These are phyloP conservation scores for Ogataea methylovora DNA, from an alignment of 805 yeast genomes.

Conservation along the genomic window DNA sequence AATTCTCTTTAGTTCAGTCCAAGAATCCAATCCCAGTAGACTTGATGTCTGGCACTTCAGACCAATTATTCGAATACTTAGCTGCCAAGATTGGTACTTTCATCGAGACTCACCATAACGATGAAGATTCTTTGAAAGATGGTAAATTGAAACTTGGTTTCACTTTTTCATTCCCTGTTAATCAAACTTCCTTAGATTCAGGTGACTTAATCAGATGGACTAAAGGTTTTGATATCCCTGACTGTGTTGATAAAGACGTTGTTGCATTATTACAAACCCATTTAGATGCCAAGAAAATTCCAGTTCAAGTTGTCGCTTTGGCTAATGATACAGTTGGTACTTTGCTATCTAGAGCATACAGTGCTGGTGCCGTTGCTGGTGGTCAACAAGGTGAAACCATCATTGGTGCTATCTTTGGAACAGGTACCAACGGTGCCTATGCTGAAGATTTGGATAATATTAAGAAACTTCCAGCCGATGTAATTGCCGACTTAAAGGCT, in stretches of 20 bases:
- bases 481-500: constrained; percentile 28
- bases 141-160: constrained; percentile 68
- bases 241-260: constrained; percentile 80
- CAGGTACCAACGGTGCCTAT: constrained; percentile 97
- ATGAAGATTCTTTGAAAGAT: constrained; percentile 6
- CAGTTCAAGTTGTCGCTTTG: constrained; percentile 74
- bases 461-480: constrained; percentile 55
- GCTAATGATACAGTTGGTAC: constrained; percentile 98
- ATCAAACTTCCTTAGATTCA: constrained; percentile 69
- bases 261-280: constrained; percentile 66
- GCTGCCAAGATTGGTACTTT: constrained; percentile 66
- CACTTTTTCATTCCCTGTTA: constrained; percentile 90
- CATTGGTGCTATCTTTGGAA: constrained; percentile 90
- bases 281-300: constrained; percentile 49
- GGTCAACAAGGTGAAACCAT: constrained; percentile 68
- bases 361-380: constrained; percentile 44
- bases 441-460: constrained; percentile 69
- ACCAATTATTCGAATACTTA: constrained; percentile 64
- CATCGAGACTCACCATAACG: constrained; percentile 54
- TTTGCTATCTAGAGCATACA: constrained; percentile 77
- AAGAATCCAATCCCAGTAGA: constrained; percentile 77
- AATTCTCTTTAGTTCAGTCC: constrained; percentile 68
- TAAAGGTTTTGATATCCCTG: constrained; percentile 84
- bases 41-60: constrained; percentile 59
- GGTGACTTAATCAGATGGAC: constrained; percentile 94